Base-by-base conservation (phyloP, 2,329 filamentous ascomycete species). In the Ambrosiella cleistominuta region DNA sequence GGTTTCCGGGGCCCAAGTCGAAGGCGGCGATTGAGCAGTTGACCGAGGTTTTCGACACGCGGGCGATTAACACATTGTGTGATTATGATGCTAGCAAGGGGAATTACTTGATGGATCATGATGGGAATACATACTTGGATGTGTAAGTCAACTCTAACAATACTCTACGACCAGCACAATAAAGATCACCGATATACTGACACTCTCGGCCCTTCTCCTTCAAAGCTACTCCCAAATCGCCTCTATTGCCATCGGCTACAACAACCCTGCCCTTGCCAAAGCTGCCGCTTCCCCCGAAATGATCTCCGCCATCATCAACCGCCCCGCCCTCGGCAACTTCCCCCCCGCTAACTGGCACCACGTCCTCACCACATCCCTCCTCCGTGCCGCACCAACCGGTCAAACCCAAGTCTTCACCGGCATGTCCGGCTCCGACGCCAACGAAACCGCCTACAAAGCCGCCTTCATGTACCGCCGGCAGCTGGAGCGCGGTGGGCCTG, bases 361-460 rank as follows among this genome's bases (percentile, higher is more conserved):
- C 51, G 81, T 87, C 60, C 76, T 91, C 60, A 77, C 81, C 68
- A 79, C 81, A 12, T 85, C 86, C 63, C 78, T 88, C 59, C 76
- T 91, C 49, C 78, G 75, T 58, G 85, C 84, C 52, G 85, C 86
- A 0, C 86, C 86, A 53, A 83, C 82, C 68, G 86, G 86, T 52
- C 72, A 87, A 59, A 74, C 86, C 72, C 84, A 89, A 70, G 85
- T 90, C 65, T 90, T 90, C 73, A 91, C 86, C 52, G 85, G 81
- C 55, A 81, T 85, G 72, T 79, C 85, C 49, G 86, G 86, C 60
- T 88, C 85, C 39, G 86, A 91, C 67, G 86, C 86, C 69, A 90
- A 90, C 70, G 86, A 91, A 71, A 82, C 86, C 54, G 86, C 86
- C 58, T 91, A 86, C 77, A 91, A 91, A 73, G 86, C 86, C 12